phyloP scores from a whole-genome alignment of 163 green algal species.

The Prototheca cutis region DNA sequence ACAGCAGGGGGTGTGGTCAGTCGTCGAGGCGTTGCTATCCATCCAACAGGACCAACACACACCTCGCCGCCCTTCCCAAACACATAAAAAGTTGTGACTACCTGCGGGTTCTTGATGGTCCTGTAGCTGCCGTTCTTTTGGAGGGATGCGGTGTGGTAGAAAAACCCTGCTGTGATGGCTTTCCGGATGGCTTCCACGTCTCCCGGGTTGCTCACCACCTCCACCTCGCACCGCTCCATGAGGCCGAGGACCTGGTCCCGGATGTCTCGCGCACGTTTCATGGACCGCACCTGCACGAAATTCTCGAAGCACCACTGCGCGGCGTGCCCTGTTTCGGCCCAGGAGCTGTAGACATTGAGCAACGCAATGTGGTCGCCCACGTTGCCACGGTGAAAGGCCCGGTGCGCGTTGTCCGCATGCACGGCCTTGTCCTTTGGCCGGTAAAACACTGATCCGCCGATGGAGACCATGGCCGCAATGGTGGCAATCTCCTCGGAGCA shows the following conservation, averaged over 20 bases:
- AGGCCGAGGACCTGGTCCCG: constrained; percentile 86
- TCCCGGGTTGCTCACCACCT: constrained; percentile 56
- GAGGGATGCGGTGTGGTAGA: constrained; percentile 90
- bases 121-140: constrained; percentile 85
- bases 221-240: constrained; percentile 94
- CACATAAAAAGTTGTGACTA: constrained; percentile 16
- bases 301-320: constrained; percentile 94
- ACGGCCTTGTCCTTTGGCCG: constrained; percentile 85
- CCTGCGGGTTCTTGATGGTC: constrained; percentile 89
- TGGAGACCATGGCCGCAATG: constrained; percentile 86
- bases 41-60: no score
- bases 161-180: constrained; percentile 78
- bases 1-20: no score
- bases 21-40: no score
- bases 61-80: no score
- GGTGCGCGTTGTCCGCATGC: constrained; percentile 91
- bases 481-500: constrained; percentile 74
- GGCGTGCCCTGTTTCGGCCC: constrained; percentile 80
- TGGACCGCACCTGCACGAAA: constrained; percentile 84
- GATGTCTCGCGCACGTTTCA: constrained; percentile 93
- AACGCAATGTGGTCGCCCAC: constrained; percentile 88
- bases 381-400: constrained; percentile 75
- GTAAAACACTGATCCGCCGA: constrained; percentile 94
- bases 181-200: constrained; percentile 64
- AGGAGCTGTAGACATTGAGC: constrained; percentile 77